These are phyloP conservation scores for Grammothele lineata DNA, from an alignment of 768 basidiomycete genomes.

Conservation along the genomic window DNA sequence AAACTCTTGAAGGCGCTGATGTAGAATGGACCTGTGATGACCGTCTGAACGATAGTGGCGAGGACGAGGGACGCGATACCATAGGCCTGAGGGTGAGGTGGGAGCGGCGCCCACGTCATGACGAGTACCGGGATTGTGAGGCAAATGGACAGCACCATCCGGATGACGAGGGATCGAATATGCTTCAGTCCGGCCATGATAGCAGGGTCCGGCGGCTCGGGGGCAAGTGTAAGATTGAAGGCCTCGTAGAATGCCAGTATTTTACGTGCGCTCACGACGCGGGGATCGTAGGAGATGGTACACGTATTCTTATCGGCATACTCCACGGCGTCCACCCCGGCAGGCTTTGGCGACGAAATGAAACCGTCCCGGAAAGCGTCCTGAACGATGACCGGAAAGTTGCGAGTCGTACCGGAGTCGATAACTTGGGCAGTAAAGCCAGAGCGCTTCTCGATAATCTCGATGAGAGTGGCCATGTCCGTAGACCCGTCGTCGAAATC, in stretches of 20 bases:
- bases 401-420: constrained; percentile 10
- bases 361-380: constrained; percentile 10
- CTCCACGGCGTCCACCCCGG: constrained; percentile 14
- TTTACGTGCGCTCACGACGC: constrained; percentile 28
- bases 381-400: constrained; percentile 14
- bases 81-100: constrained; percentile 28
- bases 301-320: constrained; percentile 14
- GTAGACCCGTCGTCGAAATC: constrained; percentile 19
- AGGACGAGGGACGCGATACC: constrained; percentile 34
- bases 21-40: constrained; percentile 33
- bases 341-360: constrained; percentile 4
- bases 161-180: constrained; percentile 26
- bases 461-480: constrained; percentile 19
- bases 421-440: constrained; percentile 24
- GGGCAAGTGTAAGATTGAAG: constrained; percentile 23
- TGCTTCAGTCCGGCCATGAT: constrained; percentile 28
- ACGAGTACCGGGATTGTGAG: constrained; percentile 39
- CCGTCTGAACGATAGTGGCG: constrained; percentile 35
- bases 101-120: constrained; percentile 39
- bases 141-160: constrained; percentile 27
- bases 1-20: constrained; percentile 32
- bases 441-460: constrained; percentile 23
- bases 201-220: constrained; percentile 22
- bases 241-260: constrained; percentile 26
- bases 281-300: constrained; percentile 20